A percentile compares a stretch with the other conserved stretches of the same genome.
Evolutionary conservation across 495 filamentous ascomycete genomes (phyloP).

Genomic region (Penicillium alfredii): DNA sequence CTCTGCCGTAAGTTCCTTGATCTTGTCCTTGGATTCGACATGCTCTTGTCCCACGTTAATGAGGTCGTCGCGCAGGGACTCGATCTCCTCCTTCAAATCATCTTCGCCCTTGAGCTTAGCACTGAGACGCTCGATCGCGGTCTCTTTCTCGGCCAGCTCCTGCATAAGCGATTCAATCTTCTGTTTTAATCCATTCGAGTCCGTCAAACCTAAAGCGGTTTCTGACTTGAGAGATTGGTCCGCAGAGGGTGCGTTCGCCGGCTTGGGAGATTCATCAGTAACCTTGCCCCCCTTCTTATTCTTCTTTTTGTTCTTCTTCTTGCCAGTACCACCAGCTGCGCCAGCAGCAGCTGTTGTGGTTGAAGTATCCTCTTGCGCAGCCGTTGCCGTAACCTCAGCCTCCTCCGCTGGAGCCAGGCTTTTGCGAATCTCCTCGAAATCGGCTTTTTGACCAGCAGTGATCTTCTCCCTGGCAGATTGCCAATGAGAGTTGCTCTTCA

Average conservation of each 20-base stretch:
- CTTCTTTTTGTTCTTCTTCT: constrained; percentile 81
- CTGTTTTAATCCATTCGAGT: constrained; percentile 42
- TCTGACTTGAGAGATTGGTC: constrained; percentile 12
- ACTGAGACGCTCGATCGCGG: constrained; percentile 58
- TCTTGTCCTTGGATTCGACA: constrained; percentile 73
- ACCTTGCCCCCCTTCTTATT: constrained; percentile 76
- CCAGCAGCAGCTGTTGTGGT: constrained; percentile 14
- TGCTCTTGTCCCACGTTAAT: constrained; percentile 70
- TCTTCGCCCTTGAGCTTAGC: constrained; percentile 68
- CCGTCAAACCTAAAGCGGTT: constrained; percentile 5
- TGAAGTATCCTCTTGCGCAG: constrained; percentile 17
- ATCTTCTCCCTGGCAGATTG: constrained; percentile 30
- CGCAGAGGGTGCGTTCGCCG: constrained; percentile 18
- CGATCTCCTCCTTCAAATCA: constrained; percentile 80
- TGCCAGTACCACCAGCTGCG: constrained; percentile 17
- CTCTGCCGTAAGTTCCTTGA: constrained; percentile 60
- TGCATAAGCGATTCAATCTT: constrained; percentile 50
- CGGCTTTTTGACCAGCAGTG: constrained; percentile 22
- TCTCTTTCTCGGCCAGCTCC: constrained; percentile 67
- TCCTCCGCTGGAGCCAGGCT: constrained; percentile 22
- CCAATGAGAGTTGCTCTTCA: constrained; percentile 34
- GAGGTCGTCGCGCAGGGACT: constrained; percentile 72
- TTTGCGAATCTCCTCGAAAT: constrained; percentile 35
- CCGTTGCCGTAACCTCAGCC: constrained; percentile 3
- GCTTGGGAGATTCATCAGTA: constrained; percentile 33